Evolutionary conservation across 306 rosid species (phyloP).

Genomic region (Pterocarpus santalinus): DNA sequence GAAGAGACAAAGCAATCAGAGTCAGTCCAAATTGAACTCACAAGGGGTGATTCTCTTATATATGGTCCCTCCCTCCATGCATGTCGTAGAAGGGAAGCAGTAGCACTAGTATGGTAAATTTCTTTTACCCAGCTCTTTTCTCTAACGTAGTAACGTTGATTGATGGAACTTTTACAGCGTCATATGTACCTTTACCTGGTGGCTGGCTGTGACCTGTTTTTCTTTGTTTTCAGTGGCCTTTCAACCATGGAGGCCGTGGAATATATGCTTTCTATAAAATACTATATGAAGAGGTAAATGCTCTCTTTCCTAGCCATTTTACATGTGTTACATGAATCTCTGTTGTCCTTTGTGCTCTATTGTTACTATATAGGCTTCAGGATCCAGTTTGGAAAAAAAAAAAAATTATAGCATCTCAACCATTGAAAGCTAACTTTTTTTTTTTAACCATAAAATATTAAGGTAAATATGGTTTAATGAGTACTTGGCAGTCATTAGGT

Average conservation of each 20-base stretch:
- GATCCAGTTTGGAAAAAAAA: no score
- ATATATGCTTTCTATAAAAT: not conserved
- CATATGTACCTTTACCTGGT: not conserved
- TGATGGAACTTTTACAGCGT: not conserved
- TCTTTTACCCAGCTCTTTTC: constrained; percentile 26
- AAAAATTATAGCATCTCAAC: no score
- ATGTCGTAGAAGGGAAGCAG: constrained; percentile 34
- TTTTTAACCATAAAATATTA: no score
- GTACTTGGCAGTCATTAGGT: no score
- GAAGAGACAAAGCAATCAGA: constrained; percentile 56
- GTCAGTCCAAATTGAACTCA: constrained; percentile 43
- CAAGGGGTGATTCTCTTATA: constrained; percentile 41
- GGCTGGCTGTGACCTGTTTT: not conserved
- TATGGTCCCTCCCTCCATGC: constrained; percentile 50
- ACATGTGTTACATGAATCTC: not conserved
- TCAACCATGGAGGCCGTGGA: constrained; percentile 43
- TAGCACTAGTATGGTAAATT: not conserved
- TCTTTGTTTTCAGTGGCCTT: constrained; percentile 6
- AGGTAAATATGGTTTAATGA: no score
- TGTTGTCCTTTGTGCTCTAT: not conserved
- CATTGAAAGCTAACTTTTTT: no score
- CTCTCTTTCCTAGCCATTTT: not conserved
- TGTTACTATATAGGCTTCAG: no score
- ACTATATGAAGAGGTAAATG: not conserved
- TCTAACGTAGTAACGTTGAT: constrained; percentile 26